These are phyloP conservation scores for Asterionellopsis glacialis DNA, from an alignment of 108 stramenopile genomes.

Conservation along the genomic window DNA sequence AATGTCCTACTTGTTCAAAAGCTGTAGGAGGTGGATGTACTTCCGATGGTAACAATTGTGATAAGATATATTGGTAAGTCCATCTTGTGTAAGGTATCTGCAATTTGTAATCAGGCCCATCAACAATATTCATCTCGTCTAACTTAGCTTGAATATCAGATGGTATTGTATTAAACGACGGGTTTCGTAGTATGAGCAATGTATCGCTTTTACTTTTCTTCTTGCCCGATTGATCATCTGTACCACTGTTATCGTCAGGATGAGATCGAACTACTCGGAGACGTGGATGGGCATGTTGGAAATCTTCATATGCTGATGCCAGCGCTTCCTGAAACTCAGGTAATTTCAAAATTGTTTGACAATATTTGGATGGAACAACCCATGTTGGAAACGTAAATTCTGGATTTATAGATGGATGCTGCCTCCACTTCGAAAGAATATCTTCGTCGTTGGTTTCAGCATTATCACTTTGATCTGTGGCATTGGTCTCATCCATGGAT, in stretches of 20 bases:
- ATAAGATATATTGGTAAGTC: constrained; percentile 36
- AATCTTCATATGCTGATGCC: constrained; percentile 35
- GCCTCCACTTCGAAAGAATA: constrained; percentile 18
- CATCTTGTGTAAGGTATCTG: neutral
- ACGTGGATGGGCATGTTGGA: constrained; percentile 58
- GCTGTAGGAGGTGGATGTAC: constrained; percentile 67
- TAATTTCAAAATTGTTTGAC: constrained; percentile 14
- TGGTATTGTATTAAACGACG: constrained; percentile 6
- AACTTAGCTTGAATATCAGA: constrained; percentile 2
- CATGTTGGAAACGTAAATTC: constrained; percentile 25
- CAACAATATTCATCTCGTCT: constrained; percentile 3
- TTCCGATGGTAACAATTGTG: constrained; percentile 49
- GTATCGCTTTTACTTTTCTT: constrained; percentile 9
- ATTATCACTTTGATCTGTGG: too few species aligned
- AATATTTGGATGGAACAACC: constrained; percentile 20
- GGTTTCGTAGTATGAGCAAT: constrained; percentile 14
- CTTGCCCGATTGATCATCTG: constrained; percentile 8
- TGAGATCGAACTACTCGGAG: constrained; percentile 55
- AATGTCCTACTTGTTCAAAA: constrained; percentile 94
- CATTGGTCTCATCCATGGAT: too few species aligned
- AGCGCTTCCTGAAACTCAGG: constrained; percentile 34
- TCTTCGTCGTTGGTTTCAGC: too few species aligned
- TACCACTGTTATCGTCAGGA: constrained; percentile 11
- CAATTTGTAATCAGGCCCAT: neutral
- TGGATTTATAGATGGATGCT: constrained; percentile 34